Evolutionary conservation across 495 filamentous ascomycete species (phyloP).

Genomic region (Tirmania nivea): DNA sequence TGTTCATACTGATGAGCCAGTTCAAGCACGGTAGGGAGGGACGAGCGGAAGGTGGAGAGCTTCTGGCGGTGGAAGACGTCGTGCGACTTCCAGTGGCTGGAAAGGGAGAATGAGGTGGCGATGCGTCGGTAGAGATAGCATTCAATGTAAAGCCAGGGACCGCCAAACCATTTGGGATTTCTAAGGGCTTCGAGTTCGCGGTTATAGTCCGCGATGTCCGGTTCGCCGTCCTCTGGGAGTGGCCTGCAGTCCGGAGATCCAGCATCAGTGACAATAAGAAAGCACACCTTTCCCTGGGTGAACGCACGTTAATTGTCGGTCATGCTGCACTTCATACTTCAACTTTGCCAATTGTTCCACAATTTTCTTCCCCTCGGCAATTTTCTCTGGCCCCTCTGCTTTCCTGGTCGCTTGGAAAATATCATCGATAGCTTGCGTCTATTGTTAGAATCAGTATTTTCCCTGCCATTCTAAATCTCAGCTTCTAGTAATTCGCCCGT

Average conservation of each 20-base stretch:
- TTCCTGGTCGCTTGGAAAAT: slow-evolving; percentile 52
- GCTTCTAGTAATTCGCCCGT: background rate
- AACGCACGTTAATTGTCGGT: slow-evolving; percentile 56
- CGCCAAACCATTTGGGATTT: slow-evolving; percentile 56
- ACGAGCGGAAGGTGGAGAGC: slow-evolving; percentile 78
- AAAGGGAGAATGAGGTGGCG: slow-evolving; percentile 50
- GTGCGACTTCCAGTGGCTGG: slow-evolving; percentile 70
- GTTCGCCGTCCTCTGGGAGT: slow-evolving; percentile 54
- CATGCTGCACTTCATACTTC: slow-evolving; percentile 91
- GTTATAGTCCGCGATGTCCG: slow-evolving; percentile 70
- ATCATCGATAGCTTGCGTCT: slow-evolving; percentile 93
- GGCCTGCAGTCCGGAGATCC: slow-evolving; percentile 30
- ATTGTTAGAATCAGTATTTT: slow-evolving; percentile 1
- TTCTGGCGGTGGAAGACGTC: slow-evolving; percentile 86
- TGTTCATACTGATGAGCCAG: slow-evolving; percentile 50
- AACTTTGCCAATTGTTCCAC: slow-evolving; percentile 56
- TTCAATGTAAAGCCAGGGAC: slow-evolving; percentile 74
- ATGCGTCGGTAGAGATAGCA: slow-evolving; percentile 76
- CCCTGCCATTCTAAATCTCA: background rate
- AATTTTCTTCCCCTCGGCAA: slow-evolving; percentile 66
- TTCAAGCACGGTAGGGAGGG: slow-evolving; percentile 75
- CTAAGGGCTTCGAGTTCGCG: slow-evolving; percentile 56
- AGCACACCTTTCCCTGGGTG: background rate
- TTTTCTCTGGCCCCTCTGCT: slow-evolving; percentile 38
- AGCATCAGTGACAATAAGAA: too few relatives aligned